Base-by-base conservation (phyloP, 2,329 filamentous ascomycete species). In the Daldinia sp. region DNA sequence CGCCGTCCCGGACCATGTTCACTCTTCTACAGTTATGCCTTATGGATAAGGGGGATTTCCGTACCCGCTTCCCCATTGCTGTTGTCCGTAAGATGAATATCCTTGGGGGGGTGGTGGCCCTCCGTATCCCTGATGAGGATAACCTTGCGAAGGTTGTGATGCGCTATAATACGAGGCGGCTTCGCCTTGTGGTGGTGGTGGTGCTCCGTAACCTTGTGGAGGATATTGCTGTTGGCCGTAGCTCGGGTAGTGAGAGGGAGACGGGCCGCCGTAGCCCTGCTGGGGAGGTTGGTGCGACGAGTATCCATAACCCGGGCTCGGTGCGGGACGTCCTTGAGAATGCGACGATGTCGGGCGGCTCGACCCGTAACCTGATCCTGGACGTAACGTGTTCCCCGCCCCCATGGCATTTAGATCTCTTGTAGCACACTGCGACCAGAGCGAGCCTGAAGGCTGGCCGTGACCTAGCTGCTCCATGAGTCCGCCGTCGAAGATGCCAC, bases 341-440 rank as follows among this genome's bases (percentile, higher is more conserved):
- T 48, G 72, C 6, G 71, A 60, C 3, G 75, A 75, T 4, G 72
- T 70, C 1, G 84, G 80, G 1, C 81, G 81, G 58, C 73, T 75
- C 2, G 83, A 83, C 33, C 80, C 62, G 62, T 77, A 77, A 59
- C 73, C 67, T 10, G 74, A 73, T n/a, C 48, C 55, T 3, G 75
- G 75, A 15, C 66, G 74, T 15, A 63, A 46, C 13, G 80, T 80
- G 65, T 87, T 83, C 3, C 80, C 79, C 2, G 84, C 86, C 44
- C 82, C 83, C 83, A 89, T 85, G 12, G 86, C 85, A 58, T 83
- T 81, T 12, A 89, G 77, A 69, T 90, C 88, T 65, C 88, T 83
- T 2, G 84, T 86, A 71, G 86, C 84, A 61, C 90, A 87, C 74
- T 90, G 86, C 9, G 83, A 83, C 87, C 89, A 90, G 4, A 91